Evolutionary conservation across 2,329 filamentous ascomycete genomes (phyloP), one percentile per base, ranked within the genome.

Genomic region (Calonectria naviculata): DNA sequence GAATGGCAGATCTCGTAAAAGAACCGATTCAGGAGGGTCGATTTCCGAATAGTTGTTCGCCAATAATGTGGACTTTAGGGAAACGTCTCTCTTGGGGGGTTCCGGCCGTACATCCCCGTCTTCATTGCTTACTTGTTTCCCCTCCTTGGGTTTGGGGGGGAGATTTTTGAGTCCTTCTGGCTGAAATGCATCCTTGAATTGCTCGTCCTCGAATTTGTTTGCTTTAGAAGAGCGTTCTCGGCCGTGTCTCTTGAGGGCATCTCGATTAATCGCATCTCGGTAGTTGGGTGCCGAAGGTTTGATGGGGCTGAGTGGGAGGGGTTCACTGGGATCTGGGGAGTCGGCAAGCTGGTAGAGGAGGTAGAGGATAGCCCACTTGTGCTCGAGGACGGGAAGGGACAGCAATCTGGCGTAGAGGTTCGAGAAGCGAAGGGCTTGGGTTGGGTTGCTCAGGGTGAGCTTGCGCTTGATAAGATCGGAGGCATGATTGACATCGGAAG

Each of bases 311-410:
- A 87, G 76, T n/a, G 86, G 85, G 13, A 85, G 81, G 49, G 87
- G 88, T 65, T 89, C 87, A 76, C 83, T 85, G 2, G 89, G 88
- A 71, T 90, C 86, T 38, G 89, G 87, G 4, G 89, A 91, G 79
- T 95, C 93, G 72, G 94, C 92, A 58, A 98, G 89, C 78, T 94
- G 92, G 81, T 97, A 93, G 47, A 99, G 89, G 47, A 99, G 91
- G 81, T 97, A 97, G 24, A 99, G 88, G 75, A 99, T 98, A 4
- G 94, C 95, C 95, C 95, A 98, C 89, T 99, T 99, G 83, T 98
- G 94, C 78, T 94, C 93, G 52, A 99, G 88, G 7, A 98, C 95
- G 0, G 95, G 95, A 75, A 98, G 91, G n/a, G 94, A 94, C 29
- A 98, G 87, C 21, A 99, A 89, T 68, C 95, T 90, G 38, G 94